A percentile compares a stretch with the other conserved stretches of the same genome.
Evolutionary conservation across 495 filamentous ascomycete species (phyloP).

Genomic region (Daldinia grandis): DNA sequence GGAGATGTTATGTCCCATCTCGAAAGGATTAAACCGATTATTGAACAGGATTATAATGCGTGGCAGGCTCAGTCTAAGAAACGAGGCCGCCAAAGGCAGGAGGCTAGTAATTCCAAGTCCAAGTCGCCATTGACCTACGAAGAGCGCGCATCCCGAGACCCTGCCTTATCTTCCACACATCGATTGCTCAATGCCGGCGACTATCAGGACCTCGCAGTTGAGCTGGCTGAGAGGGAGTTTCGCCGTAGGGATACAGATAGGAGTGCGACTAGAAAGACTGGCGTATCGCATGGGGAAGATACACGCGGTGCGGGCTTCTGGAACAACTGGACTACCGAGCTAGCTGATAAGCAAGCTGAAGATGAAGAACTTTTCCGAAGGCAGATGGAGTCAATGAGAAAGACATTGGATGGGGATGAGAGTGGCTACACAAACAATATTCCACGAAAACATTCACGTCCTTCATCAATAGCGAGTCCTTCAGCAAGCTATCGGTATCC

Average conservation of each 20-base stretch:
- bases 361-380: conserved; percentile 58
- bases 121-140: conserved; percentile 36
- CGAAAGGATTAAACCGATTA: conserved; percentile 59
- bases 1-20: conserved; percentile 60
- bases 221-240: conserved; percentile 78
- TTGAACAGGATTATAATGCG: conserved; percentile 48
- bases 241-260: conserved; percentile 69
- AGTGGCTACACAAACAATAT: background rate
- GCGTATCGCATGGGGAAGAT: conserved; percentile 63
- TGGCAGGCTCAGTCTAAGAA: conserved; percentile 39
- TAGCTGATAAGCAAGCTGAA: conserved; percentile 40
- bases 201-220: conserved; percentile 78
- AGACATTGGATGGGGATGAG: conserved; percentile 49
- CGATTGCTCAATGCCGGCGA: conserved; percentile 70
- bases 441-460: background rate
- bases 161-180: conserved; percentile 54
- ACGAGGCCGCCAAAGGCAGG: conserved; percentile 19
- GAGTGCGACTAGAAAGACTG: conserved; percentile 62
- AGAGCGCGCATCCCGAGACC: conserved; percentile 56
- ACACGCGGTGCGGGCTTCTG: conserved; percentile 70
- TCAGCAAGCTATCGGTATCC: conserved; percentile 56
- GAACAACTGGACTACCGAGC: conserved; percentile 62
- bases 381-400: conserved; percentile 60
- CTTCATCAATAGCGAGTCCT: background rate
- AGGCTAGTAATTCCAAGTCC: conserved; percentile 14